Evolutionary conservation across 345 rosid species (phyloP), one percentile per base, ranked within the genome.

Genomic region (Mallotus nudiflorus): DNA sequence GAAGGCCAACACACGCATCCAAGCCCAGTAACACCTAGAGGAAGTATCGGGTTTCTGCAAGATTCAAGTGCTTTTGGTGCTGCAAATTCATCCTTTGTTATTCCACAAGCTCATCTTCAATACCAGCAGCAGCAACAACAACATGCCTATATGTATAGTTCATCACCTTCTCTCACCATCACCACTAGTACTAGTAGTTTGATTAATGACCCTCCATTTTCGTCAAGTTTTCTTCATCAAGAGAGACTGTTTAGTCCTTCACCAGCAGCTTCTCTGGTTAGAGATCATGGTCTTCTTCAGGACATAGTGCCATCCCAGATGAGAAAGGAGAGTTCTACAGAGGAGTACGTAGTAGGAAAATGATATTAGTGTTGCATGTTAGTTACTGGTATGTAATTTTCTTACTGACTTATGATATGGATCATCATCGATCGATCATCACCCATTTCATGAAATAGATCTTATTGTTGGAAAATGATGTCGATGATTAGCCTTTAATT

Each of bases 1-100:
- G 99, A 96, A 82, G 98, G 99, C 10, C 93, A 96, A 29, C 99
- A 96, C 65, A 79, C 72, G 1, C 99, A 96, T 67, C 87, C 84
- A 42, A 81, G 85, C 66, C 99, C 98, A 0, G 77, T 87, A n/a
- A 85, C 85, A 10, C 89, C 97, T 3, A 84, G 94, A 48, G 93
- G 92, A 35, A 82, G 78, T 73, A 62, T 88, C 9, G 88, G 89
- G 25, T 62, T 86, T 74, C 19, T 72, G 25, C 65, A 63, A 8
- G 83, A 81, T n/a, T n/a, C 80, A 5, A 42, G 65, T 52, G 55
- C 64, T 66, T 76, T 76, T 7, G 69, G 51, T 8, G 84, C 53
- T 31, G 69, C 55, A 18, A 58, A 84, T 16, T 74, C 89, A 19
- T 69, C 90, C 8, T 85, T 85, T 67, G 51, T 71, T 18, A 53